phyloP scores from a whole-genome alignment of 1,284 basidiomycete genomes.

The Rhodofomes roseus region DNA sequence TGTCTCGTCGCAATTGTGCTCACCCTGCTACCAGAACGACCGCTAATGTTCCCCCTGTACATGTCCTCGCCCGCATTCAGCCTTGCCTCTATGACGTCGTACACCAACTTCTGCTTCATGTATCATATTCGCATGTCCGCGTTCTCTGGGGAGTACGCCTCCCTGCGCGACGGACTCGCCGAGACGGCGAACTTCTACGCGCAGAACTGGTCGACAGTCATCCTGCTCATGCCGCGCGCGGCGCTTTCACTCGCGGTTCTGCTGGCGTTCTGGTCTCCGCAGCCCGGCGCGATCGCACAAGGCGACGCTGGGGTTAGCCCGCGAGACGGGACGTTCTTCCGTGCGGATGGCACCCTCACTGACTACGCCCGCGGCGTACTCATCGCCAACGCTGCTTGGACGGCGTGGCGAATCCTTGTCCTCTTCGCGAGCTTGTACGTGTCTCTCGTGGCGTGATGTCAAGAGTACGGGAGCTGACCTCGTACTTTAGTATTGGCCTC shows the following conservation, averaged over 20 bases:
- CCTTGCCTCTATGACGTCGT: conserved; percentile 71
- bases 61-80: conserved; percentile 74
- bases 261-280: conserved; percentile 55
- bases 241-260: conserved; percentile 68
- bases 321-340: conserved; percentile 74
- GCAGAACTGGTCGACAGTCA: conserved; percentile 76
- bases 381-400: conserved; percentile 73
- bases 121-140: conserved; percentile 70
- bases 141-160: conserved; percentile 49
- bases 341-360: conserved; percentile 60
- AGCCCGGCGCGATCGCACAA: conserved; percentile 43
- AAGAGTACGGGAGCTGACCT: not conserved
- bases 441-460: not conserved
- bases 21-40: conserved; percentile 55
- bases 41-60: conserved; percentile 77
- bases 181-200: conserved; percentile 78
- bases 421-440: conserved; percentile 65
- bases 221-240: conserved; percentile 76
- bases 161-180: conserved; percentile 61
- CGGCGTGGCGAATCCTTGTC: conserved; percentile 63
- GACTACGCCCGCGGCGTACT: conserved; percentile 71
- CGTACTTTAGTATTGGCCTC: conserved; percentile 53
- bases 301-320: conserved; percentile 43
- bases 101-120: conserved; percentile 79
- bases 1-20: not conserved